Evolutionary conservation across 2,329 filamentous ascomycete genomes (phyloP).

Genomic region (Gremmenia infestans): DNA sequence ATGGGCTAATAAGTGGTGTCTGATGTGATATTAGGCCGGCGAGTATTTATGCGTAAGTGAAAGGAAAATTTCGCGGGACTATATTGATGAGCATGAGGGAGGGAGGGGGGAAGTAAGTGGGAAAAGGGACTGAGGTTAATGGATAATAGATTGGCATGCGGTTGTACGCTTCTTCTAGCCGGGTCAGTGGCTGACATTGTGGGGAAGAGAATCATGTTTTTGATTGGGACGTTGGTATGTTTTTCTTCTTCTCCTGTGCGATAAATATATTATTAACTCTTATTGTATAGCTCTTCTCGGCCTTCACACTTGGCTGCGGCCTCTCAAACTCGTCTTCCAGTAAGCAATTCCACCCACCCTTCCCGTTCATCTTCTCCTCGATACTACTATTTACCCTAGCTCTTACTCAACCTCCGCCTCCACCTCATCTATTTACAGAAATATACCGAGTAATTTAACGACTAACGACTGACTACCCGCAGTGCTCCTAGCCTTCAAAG

Average conservation of each 20-base stretch:
- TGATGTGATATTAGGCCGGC: neutral
- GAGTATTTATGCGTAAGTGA: neutral
- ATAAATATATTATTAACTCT: no score
- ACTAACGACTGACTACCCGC: neutral
- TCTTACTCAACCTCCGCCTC: no score
- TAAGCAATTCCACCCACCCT: no score
- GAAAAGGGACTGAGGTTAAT: neutral
- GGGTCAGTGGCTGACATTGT: neutral
- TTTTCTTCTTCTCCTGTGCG: no score
- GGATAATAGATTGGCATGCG: neutral
- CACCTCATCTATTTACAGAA: no score
- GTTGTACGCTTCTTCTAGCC: neutral
- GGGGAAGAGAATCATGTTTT: neutral
- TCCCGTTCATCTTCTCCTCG: no score
- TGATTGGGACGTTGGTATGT: neutral
- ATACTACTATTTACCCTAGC: no score
- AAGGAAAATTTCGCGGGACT: neutral
- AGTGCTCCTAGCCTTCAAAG: neutral
- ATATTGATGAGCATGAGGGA: neutral
- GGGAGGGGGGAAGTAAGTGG: neutral
- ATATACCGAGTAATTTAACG: no score
- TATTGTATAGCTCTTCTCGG: neutral
- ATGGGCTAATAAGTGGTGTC: neutral
- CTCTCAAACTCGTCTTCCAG: neutral
- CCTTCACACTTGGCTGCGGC: neutral